These are phyloP conservation scores for Debaryomyces udenii DNA, from an alignment of 1,139 yeast species.

Conservation along the genomic window DNA sequence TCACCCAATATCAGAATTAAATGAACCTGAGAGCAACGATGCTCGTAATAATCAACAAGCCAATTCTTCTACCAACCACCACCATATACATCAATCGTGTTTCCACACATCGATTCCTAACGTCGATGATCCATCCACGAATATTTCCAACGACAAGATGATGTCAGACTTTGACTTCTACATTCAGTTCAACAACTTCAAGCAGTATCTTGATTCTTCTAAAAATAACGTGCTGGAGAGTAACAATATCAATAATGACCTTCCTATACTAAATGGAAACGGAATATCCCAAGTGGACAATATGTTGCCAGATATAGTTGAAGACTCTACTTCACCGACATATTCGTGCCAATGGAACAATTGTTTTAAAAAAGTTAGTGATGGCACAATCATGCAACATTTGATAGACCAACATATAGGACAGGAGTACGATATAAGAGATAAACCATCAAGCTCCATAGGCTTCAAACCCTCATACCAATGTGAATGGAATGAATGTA, in stretches of 20 bases:
- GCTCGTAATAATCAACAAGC: constrained; percentile 1
- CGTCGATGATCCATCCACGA: constrained; percentile 2
- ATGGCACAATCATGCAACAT: constrained; percentile 57
- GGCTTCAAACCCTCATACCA: constrained; percentile 25
- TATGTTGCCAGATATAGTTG: not conserved
- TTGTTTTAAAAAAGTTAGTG: constrained; percentile 45
- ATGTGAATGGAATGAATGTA: constrained; percentile 80
- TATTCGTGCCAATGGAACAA: constrained; percentile 60
- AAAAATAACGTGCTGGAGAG: constrained; percentile 1
- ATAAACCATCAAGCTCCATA: constrained; percentile 9
- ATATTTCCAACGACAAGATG: constrained; percentile 17
- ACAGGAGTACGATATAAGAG: constrained; percentile 24
- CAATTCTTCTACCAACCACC: constrained; percentile 15
- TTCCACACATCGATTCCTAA: constrained; percentile 49
- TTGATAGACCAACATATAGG: constrained; percentile 57
- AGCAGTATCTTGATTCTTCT: constrained; percentile 17
- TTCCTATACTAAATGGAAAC: constrained; percentile 2
- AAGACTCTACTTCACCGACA: constrained; percentile 5
- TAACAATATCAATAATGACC: not conserved
- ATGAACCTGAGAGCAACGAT: too few relatives aligned
- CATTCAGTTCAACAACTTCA: constrained; percentile 44
- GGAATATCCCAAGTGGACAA: constrained; percentile 2
- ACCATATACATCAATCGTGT: constrained; percentile 47
- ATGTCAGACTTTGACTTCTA: constrained; percentile 47
- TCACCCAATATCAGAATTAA: constrained; percentile 25